Evolutionary conservation across 352 stramenopile genomes (phyloP).

Genomic region (Globisporangium lucens): DNA sequence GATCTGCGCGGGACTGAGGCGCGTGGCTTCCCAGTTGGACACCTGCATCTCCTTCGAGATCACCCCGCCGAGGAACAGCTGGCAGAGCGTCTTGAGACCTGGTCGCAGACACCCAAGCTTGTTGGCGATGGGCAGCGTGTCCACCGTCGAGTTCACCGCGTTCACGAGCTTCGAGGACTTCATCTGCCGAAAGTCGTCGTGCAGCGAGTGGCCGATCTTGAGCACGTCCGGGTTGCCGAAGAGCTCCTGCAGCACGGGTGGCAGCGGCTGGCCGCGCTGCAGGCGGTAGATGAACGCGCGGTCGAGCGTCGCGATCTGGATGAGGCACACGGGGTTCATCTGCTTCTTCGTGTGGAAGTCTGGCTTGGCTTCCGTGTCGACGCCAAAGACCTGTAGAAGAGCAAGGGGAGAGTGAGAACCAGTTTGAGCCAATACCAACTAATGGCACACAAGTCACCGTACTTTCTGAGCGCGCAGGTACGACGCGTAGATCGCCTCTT

Average conservation of each 20-base stretch:
- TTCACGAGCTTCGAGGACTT: constrained; percentile 55
- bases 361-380: constrained; percentile 81
- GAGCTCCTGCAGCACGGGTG: constrained; percentile 53
- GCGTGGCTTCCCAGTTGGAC: constrained; percentile 73
- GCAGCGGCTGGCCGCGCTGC: constrained; percentile 43
- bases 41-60: constrained; percentile 87
- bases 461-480: constrained; percentile 56
- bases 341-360: constrained; percentile 54
- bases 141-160: constrained; percentile 63
- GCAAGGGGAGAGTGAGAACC: not conserved
- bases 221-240: constrained; percentile 55
- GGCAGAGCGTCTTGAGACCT: constrained; percentile 66
- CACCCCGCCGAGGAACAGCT: constrained; percentile 63
- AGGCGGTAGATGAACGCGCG: constrained; percentile 73
- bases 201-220: constrained; percentile 78
- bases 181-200: constrained; percentile 70
- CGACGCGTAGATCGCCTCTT: constrained; percentile 44
- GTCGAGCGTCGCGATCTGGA: constrained; percentile 78
- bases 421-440: not conserved
- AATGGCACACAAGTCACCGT: no score
- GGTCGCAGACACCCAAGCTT: constrained; percentile 75
- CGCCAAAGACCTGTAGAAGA: constrained; percentile 28
- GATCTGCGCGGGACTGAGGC: constrained; percentile 70
- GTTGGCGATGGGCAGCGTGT: constrained; percentile 75
- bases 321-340: constrained; percentile 69